phyloP scores from a whole-genome alignment of 768 basidiomycete genomes.

The Suillus luteus region DNA sequence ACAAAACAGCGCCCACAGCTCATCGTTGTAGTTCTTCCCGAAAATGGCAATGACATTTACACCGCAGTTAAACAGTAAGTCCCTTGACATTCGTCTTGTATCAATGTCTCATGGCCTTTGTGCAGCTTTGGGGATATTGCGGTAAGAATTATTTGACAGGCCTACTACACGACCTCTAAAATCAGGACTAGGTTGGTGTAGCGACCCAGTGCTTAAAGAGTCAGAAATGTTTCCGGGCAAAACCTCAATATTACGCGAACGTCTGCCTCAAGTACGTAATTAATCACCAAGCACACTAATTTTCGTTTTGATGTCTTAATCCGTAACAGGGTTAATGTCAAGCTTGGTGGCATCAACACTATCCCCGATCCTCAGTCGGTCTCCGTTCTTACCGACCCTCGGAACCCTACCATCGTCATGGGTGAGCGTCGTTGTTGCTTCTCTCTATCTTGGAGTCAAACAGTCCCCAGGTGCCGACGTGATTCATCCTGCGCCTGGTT shows the following conservation, averaged over 20 bases:
- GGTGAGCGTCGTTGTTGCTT: conserved; percentile 42
- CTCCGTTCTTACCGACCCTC: conserved; percentile 63
- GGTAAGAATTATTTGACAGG: conserved; percentile 34
- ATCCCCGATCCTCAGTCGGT: conserved; percentile 72
- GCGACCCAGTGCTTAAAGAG: conserved; percentile 80
- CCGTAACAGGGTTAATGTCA: conserved; percentile 69
- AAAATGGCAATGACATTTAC: conserved; percentile 76
- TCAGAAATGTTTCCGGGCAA: conserved; percentile 65
- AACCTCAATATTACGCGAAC: conserved; percentile 79
- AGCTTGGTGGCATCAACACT: conserved; percentile 81
- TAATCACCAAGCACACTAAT: not conserved
- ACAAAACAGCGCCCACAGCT: conserved; percentile 50
- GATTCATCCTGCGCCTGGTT: conserved; percentile 80
- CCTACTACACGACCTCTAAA: not conserved
- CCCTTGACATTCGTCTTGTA: conserved; percentile 5
- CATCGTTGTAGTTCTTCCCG: conserved; percentile 70
- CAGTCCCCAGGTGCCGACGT: conserved; percentile 67
- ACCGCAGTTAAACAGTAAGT: conserved; percentile 77
- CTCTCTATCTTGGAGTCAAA: not conserved
- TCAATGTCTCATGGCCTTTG: conserved; percentile 11
- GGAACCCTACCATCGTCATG: conserved; percentile 79
- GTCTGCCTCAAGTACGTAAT: conserved; percentile 70
- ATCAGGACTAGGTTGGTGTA: conserved; percentile 55
- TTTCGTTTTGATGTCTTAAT: conserved; percentile 6
- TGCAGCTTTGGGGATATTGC: conserved; percentile 71